phyloP scores from a whole-genome alignment of 1,284 basidiomycete species.

The Ceratobasidium sp. region DNA sequence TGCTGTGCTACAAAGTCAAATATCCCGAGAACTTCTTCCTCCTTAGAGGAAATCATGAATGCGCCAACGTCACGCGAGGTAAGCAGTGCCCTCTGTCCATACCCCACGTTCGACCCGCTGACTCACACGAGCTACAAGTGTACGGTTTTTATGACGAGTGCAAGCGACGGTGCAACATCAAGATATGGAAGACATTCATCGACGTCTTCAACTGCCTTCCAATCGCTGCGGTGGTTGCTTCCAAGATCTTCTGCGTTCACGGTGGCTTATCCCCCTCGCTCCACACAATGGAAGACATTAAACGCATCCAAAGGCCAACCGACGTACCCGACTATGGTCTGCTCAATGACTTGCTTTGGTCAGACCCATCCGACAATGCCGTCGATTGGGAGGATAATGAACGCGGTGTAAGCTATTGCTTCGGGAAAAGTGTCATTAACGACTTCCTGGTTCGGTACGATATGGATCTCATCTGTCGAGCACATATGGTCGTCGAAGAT shows the following conservation, averaged over 20 bases:
- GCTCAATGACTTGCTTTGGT: constrained; percentile 97
- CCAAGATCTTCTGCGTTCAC: constrained; percentile 99
- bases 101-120: constrained; percentile 25
- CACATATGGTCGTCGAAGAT: constrained; percentile 99
- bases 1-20: constrained; percentile 99
- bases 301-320: constrained; percentile 95
- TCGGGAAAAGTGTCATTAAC: constrained; percentile 97
- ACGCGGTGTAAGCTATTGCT: constrained; percentile 99
- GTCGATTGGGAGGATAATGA: constrained; percentile 99
- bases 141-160: constrained; percentile 99
- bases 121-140: constrained; percentile 59
- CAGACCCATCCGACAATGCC: constrained; percentile 97
- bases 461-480: constrained; percentile 99
- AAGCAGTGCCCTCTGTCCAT: constrained; percentile 49
- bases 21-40: constrained; percentile 99
- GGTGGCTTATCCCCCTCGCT: constrained; percentile 98
- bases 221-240: constrained; percentile 97
- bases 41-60: constrained; percentile 97
- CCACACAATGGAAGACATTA: constrained; percentile 98
- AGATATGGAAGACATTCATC: constrained; percentile 99
- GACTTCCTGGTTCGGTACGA: constrained; percentile 91
- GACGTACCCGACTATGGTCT: constrained; percentile 99
- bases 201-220: constrained; percentile 99
- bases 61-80: constrained; percentile 98
- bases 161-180: constrained; percentile 99